A percentile compares a stretch with the other conserved stretches of the same genome.
phyloP scores from a whole-genome alignment of 1,284 basidiomycete species.

The Mrakiaceae sp. region DNA sequence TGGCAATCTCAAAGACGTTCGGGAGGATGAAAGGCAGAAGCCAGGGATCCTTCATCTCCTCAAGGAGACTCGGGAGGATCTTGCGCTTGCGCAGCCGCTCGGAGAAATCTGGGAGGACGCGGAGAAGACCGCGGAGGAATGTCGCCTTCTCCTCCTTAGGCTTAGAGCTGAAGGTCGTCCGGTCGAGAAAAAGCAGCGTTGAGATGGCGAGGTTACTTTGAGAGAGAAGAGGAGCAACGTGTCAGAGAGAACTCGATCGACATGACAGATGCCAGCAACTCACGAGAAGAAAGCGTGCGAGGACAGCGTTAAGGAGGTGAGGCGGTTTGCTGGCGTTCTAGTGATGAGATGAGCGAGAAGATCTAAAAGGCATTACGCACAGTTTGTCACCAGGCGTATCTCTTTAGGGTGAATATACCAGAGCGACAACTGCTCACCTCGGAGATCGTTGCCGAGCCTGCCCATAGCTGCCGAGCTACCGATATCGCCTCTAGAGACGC shows the following conservation, averaged over 20 bases:
- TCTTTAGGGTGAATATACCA: too few relatives aligned
- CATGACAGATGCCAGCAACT: too few relatives aligned
- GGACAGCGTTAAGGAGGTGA: conserved; percentile 66
- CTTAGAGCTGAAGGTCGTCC: conserved; percentile 88
- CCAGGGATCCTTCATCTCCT: conserved; percentile 93
- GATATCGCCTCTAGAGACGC: conserved; percentile 34
- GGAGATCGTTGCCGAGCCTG: conserved; percentile 25
- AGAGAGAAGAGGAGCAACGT: too few relatives aligned
- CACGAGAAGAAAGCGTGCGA: conserved; percentile 76
- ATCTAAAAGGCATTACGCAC: conserved; percentile 38
- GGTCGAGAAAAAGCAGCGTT: conserved; percentile 90
- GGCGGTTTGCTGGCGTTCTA: conserved; percentile 57
- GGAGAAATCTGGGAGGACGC: conserved; percentile 75
- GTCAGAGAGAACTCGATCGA: too few relatives aligned
- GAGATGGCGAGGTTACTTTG: conserved; percentile 73
- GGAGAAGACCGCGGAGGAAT: conserved; percentile 80
- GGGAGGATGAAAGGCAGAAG: conserved; percentile 93
- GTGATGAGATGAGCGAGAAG: conserved; percentile 69
- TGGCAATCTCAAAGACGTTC: conserved; percentile 88
- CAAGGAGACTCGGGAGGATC: conserved; percentile 84
- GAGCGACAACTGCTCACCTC: conserved; percentile 16
- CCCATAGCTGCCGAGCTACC: conserved; percentile 30
- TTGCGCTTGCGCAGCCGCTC: conserved; percentile 79
- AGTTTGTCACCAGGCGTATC: too few relatives aligned
- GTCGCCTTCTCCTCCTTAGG: conserved; percentile 90